Evolutionary conservation across 352 stramenopile genomes (phyloP).

Genomic region (Phytophthora capsici): DNA sequence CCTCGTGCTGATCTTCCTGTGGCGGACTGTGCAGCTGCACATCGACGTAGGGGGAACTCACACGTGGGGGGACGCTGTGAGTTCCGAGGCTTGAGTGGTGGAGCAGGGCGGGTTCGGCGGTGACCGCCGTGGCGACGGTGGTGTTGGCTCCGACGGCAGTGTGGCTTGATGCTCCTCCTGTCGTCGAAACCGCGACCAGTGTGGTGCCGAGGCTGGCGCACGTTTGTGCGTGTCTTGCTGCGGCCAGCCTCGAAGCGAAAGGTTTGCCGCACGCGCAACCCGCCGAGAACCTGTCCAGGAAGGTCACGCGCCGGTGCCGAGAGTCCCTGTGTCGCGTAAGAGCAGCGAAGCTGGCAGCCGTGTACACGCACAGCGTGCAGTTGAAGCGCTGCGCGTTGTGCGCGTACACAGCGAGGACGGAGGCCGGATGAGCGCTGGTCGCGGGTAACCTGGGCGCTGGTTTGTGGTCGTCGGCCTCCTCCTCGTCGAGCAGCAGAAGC

Average conservation of each 20-base stretch:
- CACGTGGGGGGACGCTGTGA: no score
- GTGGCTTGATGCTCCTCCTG: conserved; percentile 1
- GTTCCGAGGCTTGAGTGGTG: no score
- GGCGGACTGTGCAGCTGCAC: no score
- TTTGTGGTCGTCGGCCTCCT: not conserved
- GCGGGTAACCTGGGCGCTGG: not conserved
- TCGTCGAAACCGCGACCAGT: not conserved
- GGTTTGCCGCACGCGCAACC: not conserved
- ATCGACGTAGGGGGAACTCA: no score
- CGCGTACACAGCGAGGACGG: not conserved
- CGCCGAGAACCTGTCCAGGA: not conserved
- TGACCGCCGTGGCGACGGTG: no score
- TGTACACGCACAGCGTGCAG: conserved; percentile 14
- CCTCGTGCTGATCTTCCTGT: no score
- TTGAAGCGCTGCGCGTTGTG: conserved; percentile 10
- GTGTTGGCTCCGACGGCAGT: not conserved
- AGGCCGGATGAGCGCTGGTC: not conserved
- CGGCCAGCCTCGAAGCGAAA: not conserved
- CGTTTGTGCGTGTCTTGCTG: not conserved
- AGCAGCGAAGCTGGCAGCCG: not conserved
- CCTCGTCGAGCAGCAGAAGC: not conserved
- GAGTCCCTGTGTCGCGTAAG: not conserved
- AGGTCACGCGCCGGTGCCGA: not conserved
- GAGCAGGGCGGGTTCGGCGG: no score
- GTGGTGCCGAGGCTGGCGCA: not conserved